Conservation (phyloP, 2,329 filamentous ascomycete genomes). For the Ceratocystis diversiconidia region DNA sequence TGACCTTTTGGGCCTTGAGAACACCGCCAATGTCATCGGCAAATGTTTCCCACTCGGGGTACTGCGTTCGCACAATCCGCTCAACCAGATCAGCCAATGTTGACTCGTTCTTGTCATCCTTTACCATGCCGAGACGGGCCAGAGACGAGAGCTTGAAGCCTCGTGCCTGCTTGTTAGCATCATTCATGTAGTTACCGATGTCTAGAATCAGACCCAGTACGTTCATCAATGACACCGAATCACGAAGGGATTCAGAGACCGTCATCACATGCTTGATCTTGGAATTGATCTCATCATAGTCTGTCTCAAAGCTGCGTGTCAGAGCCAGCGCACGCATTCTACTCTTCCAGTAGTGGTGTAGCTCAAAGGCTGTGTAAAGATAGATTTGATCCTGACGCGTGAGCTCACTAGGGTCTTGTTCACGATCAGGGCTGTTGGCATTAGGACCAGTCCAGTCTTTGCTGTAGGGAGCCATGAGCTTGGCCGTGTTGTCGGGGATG, state of each 20-base stretch:
- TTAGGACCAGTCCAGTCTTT: conserved; percentile 74
- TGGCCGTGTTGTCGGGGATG: conserved; percentile 77
- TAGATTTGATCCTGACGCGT: conserved; percentile 94
- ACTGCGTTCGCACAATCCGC: conserved; percentile 89
- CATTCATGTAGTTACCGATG: conserved; percentile 99
- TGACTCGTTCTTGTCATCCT: conserved; percentile 97
- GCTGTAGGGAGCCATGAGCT: conserved; percentile 87
- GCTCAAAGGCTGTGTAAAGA: conserved; percentile 79
- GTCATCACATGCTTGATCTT: conserved; percentile 76
- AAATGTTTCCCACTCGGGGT: conserved; percentile 89
- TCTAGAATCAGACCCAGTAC: conserved; percentile 90
- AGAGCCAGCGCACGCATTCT: conserved; percentile 82
- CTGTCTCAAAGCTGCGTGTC: conserved; percentile 67
- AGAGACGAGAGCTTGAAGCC: conserved; percentile 97
- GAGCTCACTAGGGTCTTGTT: conserved; percentile 75
- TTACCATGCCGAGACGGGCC: conserved; percentile 87
- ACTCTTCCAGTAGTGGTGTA: conserved; percentile 97
- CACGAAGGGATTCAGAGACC: conserved; percentile 77
- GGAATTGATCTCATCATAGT: conserved; percentile 81
- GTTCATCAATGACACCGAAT: conserved; percentile 89
- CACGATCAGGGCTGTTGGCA: conserved; percentile 49
- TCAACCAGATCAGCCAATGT: conserved; percentile 93
- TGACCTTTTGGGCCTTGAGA: conserved; percentile 70
- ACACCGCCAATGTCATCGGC: conserved; percentile 71
- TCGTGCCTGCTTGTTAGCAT: conserved; percentile 92